Conservation (phyloP, 164 flowering plant genomes). For the Macadamia integrifolia region DNA sequence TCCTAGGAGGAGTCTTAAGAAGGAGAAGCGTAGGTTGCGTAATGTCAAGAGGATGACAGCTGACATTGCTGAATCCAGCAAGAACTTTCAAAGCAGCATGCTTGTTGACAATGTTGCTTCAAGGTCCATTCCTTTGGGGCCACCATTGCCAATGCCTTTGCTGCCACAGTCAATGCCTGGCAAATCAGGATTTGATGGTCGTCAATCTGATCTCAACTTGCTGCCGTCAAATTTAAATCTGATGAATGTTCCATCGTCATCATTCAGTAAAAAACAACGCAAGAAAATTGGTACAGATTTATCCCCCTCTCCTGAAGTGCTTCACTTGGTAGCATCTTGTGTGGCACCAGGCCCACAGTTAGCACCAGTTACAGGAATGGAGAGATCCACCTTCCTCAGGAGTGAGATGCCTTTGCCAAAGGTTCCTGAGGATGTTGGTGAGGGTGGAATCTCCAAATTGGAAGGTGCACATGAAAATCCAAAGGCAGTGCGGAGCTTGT, state of each 20-base stretch:
- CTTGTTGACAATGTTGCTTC: constrained; percentile 29
- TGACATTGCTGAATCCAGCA: constrained; percentile 26
- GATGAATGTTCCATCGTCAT: constrained; percentile 25
- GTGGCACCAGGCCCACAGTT: constrained; percentile 45
- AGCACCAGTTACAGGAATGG: constrained; percentile 14
- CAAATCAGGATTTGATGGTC: constrained; percentile 25
- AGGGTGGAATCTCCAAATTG: constrained; percentile 16
- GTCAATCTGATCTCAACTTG: constrained; percentile 32
- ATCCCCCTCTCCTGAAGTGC: constrained; percentile 66
- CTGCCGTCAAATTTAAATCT: constrained; percentile 28
- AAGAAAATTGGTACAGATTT: constrained; percentile 31
- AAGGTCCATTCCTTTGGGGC: constrained; percentile 23
- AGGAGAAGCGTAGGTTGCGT: constrained; percentile 40
- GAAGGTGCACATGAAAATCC: constrained; percentile 19
- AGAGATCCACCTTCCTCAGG: constrained; percentile 26
- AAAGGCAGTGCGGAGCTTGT: constrained; percentile 18
- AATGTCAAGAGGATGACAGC: constrained; percentile 15
- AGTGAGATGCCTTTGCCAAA: constrained; percentile 23
- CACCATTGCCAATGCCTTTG: constrained; percentile 26
- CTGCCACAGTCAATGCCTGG: constrained; percentile 17
- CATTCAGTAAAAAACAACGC: constrained; percentile 17
- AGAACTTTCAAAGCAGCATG: constrained; percentile 16
- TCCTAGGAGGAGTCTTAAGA: constrained; percentile 57
- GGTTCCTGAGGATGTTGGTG: constrained; percentile 14
- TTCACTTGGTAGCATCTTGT: constrained; percentile 57